Evolutionary conservation across 495 filamentous ascomycete genomes (phyloP).

Genomic region (Hyaloscypha hepaticicola): DNA sequence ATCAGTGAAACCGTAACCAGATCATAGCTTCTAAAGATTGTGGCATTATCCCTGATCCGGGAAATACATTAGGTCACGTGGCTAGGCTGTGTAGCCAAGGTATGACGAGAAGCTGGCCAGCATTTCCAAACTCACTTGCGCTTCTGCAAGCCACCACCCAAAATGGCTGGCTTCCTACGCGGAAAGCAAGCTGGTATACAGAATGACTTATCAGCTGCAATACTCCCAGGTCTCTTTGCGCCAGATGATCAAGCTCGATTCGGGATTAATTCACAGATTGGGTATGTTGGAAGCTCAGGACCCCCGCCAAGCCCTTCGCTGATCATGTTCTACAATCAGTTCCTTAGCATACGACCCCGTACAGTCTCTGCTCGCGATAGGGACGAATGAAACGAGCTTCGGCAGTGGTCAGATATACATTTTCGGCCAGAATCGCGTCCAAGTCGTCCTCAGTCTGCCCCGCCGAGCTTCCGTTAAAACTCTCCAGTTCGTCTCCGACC

Average conservation of each 20-base stretch:
- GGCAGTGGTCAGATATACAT: slow-evolving; percentile 64
- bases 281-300: slow-evolving; percentile 35
- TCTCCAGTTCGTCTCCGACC: slow-evolving; percentile 75
- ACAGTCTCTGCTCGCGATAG: slow-evolving; percentile 91
- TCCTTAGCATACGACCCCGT: slow-evolving; percentile 86
- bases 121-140: slow-evolving; percentile 3
- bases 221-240: slow-evolving; percentile 70
- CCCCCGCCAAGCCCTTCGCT: slow-evolving; percentile 1
- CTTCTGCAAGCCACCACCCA: slow-evolving; percentile 11
- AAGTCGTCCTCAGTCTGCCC: slow-evolving; percentile 62
- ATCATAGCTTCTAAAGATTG: no score
- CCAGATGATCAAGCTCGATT: slow-evolving; percentile 83
- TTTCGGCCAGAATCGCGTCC: slow-evolving; percentile 72
- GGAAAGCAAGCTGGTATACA: slow-evolving; percentile 92
- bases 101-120: slow-evolving; percentile 6
- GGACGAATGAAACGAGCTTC: slow-evolving; percentile 72
- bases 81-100: neutral
- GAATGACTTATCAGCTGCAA: slow-evolving; percentile 80
- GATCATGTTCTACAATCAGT: slow-evolving; percentile 38
- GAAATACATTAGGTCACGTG: neutral
- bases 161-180: slow-evolving; percentile 74
- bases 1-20: neutral
- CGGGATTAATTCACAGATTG: slow-evolving; percentile 85
- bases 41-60: neutral
- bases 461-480: slow-evolving; percentile 66